Percentiles rank a stretch among this genome's conserved stretches.
These are phyloP conservation scores for Oryza officinalis DNA, from an alignment of 176 grass and related monocot species.

Conservation along the genomic window DNA sequence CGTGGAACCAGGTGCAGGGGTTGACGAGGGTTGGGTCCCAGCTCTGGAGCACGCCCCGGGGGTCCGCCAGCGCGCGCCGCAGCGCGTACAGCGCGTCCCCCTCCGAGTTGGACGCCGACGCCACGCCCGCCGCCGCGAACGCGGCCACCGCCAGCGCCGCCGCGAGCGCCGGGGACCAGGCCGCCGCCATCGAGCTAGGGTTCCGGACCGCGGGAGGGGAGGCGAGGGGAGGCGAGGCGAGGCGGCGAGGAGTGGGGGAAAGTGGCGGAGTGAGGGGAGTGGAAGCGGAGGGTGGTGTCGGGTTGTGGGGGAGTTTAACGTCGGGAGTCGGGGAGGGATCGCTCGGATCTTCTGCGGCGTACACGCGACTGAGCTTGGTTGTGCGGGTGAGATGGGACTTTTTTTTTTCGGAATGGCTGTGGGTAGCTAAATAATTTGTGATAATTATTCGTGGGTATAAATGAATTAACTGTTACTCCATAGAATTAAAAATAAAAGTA, in stretches of 20 bases:
- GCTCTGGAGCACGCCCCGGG: conserved; percentile 74
- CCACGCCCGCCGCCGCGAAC: conserved; percentile 15
- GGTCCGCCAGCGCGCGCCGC: conserved; percentile 51
- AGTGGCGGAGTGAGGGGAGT: neutral
- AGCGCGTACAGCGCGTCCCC: conserved; percentile 67
- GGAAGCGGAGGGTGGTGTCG: neutral
- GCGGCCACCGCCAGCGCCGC: conserved; percentile 18
- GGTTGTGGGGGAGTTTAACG: neutral
- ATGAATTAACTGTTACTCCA: too few relatives aligned
- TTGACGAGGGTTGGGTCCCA: conserved; percentile 83
- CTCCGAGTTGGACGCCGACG: conserved; percentile 50
- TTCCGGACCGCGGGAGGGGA: neutral
- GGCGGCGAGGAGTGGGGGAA: neutral
- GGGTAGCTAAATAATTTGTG: too few relatives aligned
- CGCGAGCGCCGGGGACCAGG: conserved; percentile 8
- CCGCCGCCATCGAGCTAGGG: conserved; percentile 33
- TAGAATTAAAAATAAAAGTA: too few relatives aligned
- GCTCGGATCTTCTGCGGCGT: conserved; percentile 28
- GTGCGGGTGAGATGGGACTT: too few relatives aligned
- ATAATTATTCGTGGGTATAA: too few relatives aligned
- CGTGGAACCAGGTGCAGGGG: conserved; percentile 93
- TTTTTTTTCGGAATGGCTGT: too few relatives aligned
- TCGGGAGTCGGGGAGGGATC: neutral
- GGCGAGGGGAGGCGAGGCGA: too few relatives aligned
- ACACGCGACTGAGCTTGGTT: too few relatives aligned